Conservation (phyloP, 2,329 filamentous ascomycete genomes). For the Penicillium psychrosexuale region DNA sequence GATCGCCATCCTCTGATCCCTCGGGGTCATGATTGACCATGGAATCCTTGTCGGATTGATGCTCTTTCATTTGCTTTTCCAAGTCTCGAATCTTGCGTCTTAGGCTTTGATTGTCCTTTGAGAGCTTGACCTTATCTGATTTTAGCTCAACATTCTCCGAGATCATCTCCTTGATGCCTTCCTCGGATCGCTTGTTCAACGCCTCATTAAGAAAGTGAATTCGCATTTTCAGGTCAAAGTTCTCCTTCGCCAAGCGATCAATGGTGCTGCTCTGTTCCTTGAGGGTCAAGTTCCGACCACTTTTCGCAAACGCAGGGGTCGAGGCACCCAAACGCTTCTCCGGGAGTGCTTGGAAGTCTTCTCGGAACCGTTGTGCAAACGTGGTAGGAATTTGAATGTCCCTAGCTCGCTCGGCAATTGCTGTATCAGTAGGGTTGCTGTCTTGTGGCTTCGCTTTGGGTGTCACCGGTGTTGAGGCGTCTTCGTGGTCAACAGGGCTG, state of each 20-base stretch:
- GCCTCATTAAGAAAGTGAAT: slow-evolving; percentile 96
- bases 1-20: slow-evolving; percentile 48
- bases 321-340: slow-evolving; percentile 57
- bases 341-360: slow-evolving; percentile 60
- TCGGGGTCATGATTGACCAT: slow-evolving; percentile 44
- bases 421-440: slow-evolving; percentile 74
- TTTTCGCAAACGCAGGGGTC: slow-evolving; percentile 51
- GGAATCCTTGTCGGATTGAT: slow-evolving; percentile 46
- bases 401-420: slow-evolving; percentile 81
- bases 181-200: slow-evolving; percentile 87
- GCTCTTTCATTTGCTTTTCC: slow-evolving; percentile 70
- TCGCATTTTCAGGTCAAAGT: slow-evolving; percentile 95
- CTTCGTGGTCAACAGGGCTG: slow-evolving; percentile 41
- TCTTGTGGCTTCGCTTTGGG: slow-evolving; percentile 62
- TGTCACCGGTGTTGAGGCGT: slow-evolving; percentile 62
- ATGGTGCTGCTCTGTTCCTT: slow-evolving; percentile 98
- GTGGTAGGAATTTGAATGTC: slow-evolving; percentile 90
- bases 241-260: slow-evolving; percentile 93
- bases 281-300: slow-evolving; percentile 73
- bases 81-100: slow-evolving; percentile 79
- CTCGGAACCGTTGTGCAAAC: slow-evolving; percentile 79
- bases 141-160: slow-evolving; percentile 95
- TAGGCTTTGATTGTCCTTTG: slow-evolving; percentile 84
- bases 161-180: slow-evolving; percentile 96
- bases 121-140: slow-evolving; percentile 80